Base-by-base conservation (phyloP, 2,329 filamentous ascomycete genomes). In the Clonostachys rhizophaga region DNA sequence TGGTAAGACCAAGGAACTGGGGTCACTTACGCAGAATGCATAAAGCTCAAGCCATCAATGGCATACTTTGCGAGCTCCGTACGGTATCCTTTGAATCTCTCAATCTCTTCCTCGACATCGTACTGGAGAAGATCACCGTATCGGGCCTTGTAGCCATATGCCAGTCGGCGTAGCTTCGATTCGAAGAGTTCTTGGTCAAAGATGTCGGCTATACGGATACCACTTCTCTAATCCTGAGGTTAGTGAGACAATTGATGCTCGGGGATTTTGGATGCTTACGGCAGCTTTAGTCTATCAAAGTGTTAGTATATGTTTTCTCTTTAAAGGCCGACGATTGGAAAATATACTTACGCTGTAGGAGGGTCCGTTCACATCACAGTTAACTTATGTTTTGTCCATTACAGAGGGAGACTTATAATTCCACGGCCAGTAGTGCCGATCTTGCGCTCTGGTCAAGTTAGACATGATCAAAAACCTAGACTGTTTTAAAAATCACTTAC, bases 51-150 rank as follows among this genome's bases (percentile, higher is more conserved):
- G 50, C 81, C 82, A 58, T 91, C 87, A 50, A 89, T 73, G 50
- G 83, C 76, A 54, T 80, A 87, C 18, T 74, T 71, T 41, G 72
- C 72, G 24, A 89, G 71, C 57, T 73, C 74, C 49, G 68, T 64
- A 30, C 81, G 75, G 61, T 83, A 83, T 35, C 71, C 69, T 59
- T 79, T 74, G 66, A 84, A 88, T 39, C 72, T 70, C 16, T 62
- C 63, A 52, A 91, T 76, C 68, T 91, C 87, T 34, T 83, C 81
- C 54, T 91, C 84, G 7, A 84, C 75, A 51, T 90, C 82, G 61
- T 81, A 80, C 53, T 81, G 61, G 47, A 86, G 66, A 24, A 87
- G 65, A 54, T 86, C 79, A 8, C 86, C 86, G 56, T 82, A 90
- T 45, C 84, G 73, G 68, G 85, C 83, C 73, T 72, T 46, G 88